Conservation (phyloP, 1,139 yeast species). For the Candida mesenterica region DNA sequence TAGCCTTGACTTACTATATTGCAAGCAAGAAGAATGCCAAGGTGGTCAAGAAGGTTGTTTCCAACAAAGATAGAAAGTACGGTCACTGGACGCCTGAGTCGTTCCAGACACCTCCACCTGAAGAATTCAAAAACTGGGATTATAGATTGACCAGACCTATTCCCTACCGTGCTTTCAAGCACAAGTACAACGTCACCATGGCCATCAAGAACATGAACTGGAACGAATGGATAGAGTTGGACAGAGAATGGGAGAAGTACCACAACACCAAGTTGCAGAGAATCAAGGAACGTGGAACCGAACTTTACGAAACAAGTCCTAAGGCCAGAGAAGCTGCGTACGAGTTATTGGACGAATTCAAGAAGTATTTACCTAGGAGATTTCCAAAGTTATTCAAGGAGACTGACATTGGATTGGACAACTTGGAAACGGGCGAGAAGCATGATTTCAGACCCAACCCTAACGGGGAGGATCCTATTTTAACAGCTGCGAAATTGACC, state of each 20-base stretch:
- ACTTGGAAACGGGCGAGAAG: conserved; percentile 52
- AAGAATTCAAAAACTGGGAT: conserved; percentile 50
- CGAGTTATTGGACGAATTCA: conserved; percentile 54
- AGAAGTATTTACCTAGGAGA: conserved; percentile 52
- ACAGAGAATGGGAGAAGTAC: conserved; percentile 58
- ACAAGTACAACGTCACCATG: conserved; percentile 57
- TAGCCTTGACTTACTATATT: background rate
- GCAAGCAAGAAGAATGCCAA: background rate
- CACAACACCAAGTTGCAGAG: conserved; percentile 53
- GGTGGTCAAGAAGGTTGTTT: background rate
- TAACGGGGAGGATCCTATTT: conserved; percentile 50
- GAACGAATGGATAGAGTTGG: conserved; percentile 63
- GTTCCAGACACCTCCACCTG: conserved; percentile 50
- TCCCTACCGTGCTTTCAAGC: conserved; percentile 63
- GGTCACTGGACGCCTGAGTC: conserved; percentile 54
- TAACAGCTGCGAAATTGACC: conserved; percentile 54
- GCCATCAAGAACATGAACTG: conserved; percentile 63
- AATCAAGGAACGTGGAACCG: conserved; percentile 43
- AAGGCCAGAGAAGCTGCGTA: conserved; percentile 56
- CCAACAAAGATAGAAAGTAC: conserved; percentile 33
- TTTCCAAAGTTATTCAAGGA: conserved; percentile 55
- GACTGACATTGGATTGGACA: conserved; percentile 48
- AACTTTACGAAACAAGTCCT: conserved; percentile 50
- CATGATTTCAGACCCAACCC: conserved; percentile 25
- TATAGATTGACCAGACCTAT: conserved; percentile 49